phyloP scores from a whole-genome alignment of 371 early-diverging fungal species.

The Mortierella sp. region DNA sequence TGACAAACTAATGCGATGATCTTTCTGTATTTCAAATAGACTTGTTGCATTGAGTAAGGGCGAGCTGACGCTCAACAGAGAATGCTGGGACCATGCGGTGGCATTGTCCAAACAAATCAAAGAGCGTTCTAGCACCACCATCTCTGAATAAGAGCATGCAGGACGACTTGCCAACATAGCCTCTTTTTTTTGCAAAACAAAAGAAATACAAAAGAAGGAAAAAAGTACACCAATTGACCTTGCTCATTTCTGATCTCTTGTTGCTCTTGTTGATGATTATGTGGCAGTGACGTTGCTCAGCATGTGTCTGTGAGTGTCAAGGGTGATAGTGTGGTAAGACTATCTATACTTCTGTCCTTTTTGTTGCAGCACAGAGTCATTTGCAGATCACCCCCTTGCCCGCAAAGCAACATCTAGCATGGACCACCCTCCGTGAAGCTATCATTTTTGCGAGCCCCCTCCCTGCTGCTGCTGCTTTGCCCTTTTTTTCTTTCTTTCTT shows the following conservation, averaged over 20 bases:
- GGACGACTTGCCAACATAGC: neutral
- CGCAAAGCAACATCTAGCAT: too few species aligned
- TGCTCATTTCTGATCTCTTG: neutral
- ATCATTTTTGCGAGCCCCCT: neutral
- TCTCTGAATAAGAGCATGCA: neutral
- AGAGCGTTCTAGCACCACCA: conserved; percentile 11
- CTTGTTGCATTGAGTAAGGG: conserved; percentile 44
- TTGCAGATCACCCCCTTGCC: neutral
- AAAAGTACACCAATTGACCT: neutral
- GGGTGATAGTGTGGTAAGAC: neutral
- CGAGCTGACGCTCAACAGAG: conserved; percentile 33
- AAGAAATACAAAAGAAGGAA: neutral
- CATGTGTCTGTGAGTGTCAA: neutral
- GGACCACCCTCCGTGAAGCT: neutral
- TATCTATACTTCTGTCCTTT: neutral
- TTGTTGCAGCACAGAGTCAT: neutral
- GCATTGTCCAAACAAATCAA: conserved; percentile 35
- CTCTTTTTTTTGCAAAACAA: neutral
- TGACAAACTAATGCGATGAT: neutral
- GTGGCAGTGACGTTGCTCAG: neutral
- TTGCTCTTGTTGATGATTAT: neutral
- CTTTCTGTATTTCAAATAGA: conserved; percentile 16
- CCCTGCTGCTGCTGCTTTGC: neutral
- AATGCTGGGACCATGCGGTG: conserved; percentile 44
- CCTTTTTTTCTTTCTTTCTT: neutral